These are phyloP conservation scores for Limonium bicolor DNA, from an alignment of 148 eudicot genomes.

Conservation along the genomic window DNA sequence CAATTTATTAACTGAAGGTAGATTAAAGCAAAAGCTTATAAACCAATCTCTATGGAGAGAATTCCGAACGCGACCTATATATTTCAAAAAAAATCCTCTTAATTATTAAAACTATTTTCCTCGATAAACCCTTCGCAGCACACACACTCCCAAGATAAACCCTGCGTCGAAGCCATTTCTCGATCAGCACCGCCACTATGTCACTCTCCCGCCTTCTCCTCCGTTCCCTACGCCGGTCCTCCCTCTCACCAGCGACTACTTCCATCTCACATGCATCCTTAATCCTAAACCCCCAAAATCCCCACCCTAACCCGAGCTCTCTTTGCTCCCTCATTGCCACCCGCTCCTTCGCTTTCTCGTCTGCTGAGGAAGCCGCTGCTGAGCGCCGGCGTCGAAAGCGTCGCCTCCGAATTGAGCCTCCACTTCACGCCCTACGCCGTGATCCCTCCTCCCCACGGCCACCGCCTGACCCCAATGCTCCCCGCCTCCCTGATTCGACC, in stretches of 20 bases:
- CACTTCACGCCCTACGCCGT: slow-evolving; percentile 61
- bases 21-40: too few relatives aligned
- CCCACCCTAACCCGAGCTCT: slow-evolving; percentile 4
- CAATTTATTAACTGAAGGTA: too few relatives aligned
- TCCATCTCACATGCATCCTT: slow-evolving; percentile 4
- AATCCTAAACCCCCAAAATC: slow-evolving; percentile 4
- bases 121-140: too few relatives aligned
- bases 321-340: slow-evolving; percentile 11
- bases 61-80: too few relatives aligned
- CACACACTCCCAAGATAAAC: too few relatives aligned
- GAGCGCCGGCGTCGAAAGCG: slow-evolving; percentile 91
- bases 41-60: too few relatives aligned
- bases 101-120: too few relatives aligned
- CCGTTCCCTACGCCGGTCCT: slow-evolving; percentile 16
- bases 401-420: slow-evolving; percentile 82
- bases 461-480: slow-evolving; percentile 25
- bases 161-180: too few relatives aligned
- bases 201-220: slow-evolving; percentile 25
- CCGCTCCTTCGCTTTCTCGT: slow-evolving; percentile 54
- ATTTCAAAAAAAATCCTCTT: too few relatives aligned
- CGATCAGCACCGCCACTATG: too few relatives aligned
- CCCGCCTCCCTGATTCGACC: slow-evolving; percentile 59
- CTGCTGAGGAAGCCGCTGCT: slow-evolving; percentile 92
- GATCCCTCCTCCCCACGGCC: slow-evolving; percentile 26
- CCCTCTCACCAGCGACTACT: slow-evolving; percentile 4